Percentiles rank a stretch among this genome's conserved stretches.
phyloP scores from a whole-genome alignment of 192 early-diverging fungal species.

The Podila verticillata region DNA sequence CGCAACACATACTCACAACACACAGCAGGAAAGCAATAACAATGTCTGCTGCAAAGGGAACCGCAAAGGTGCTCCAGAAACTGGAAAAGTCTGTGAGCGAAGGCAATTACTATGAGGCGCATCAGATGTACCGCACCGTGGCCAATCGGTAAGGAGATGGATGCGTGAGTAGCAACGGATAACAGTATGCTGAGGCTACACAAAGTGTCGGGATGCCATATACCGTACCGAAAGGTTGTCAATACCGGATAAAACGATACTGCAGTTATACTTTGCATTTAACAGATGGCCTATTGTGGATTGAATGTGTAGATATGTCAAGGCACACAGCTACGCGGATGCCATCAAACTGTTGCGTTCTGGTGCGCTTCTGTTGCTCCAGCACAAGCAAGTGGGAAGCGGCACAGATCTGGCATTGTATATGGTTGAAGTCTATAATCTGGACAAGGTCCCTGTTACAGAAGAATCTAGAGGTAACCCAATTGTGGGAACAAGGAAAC shows the following conservation, averaged over 20 bases:
- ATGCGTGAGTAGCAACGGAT: too few species aligned
- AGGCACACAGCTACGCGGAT: constrained; percentile 81
- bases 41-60: constrained; percentile 57
- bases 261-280: too few species aligned
- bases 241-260: neutral
- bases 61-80: constrained; percentile 73
- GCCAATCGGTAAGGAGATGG: constrained; percentile 71
- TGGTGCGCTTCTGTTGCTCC: constrained; percentile 80
- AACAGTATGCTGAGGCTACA: too few species aligned
- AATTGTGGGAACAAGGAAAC: constrained; percentile 67
- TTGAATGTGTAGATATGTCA: constrained; percentile 71
- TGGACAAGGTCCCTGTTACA: constrained; percentile 71
- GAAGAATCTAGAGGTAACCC: constrained; percentile 71
- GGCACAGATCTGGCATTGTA: constrained; percentile 86
- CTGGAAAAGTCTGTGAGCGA: constrained; percentile 70
- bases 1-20: too few species aligned
- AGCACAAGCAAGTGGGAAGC: constrained; percentile 83
- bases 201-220: too few species aligned
- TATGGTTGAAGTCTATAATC: constrained; percentile 84
- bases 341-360: constrained; percentile 84
- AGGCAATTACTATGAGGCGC: constrained; percentile 96
- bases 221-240: neutral
- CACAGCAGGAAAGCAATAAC: neutral
- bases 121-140: constrained; percentile 97
- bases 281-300: too few species aligned